Evolutionary conservation across 2,329 filamentous ascomycete species (phyloP).

Genomic region (Aspergillus piperis): DNA sequence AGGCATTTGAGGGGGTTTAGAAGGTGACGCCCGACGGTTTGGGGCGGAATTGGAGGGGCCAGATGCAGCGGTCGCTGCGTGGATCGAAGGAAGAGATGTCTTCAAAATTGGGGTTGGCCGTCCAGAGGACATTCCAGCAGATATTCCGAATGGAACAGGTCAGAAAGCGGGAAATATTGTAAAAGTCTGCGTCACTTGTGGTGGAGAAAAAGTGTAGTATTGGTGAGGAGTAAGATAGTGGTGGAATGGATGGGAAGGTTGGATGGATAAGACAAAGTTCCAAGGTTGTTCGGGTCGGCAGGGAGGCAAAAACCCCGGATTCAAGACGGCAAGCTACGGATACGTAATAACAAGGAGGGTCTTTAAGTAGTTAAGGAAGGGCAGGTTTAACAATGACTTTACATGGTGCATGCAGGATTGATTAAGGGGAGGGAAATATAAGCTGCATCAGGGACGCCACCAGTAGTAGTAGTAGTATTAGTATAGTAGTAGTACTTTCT

Average conservation of each 20-base stretch:
- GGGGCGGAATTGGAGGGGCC: slow-evolving; percentile 49
- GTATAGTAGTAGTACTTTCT: too few relatives aligned
- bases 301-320: slow-evolving; percentile 22
- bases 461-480: too few relatives aligned
- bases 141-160: neutral
- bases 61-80: slow-evolving; percentile 44
- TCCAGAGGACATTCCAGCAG: slow-evolving; percentile 17
- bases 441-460: too few relatives aligned
- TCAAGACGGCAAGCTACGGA: slow-evolving; percentile 1
- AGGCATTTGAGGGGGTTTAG: slow-evolving; percentile 25
- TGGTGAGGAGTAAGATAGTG: neutral
- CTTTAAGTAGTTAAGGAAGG: neutral
- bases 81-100: slow-evolving; percentile 50
- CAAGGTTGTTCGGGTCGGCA: slow-evolving; percentile 12
- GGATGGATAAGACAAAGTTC: slow-evolving; percentile 1
- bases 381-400: neutral
- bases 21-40: slow-evolving; percentile 21
- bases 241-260: neutral
- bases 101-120: slow-evolving; percentile 67
- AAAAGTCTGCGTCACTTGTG: neutral
- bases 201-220: neutral
- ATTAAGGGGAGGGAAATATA: neutral
- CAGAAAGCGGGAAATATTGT: neutral
- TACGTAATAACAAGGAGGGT: neutral
- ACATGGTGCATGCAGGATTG: neutral